A percentile compares a stretch with the other conserved stretches of the same genome.
These are phyloP conservation scores for Aureobasidium zeae DNA, from an alignment of 2,329 filamentous ascomycete genomes.

Conservation along the genomic window DNA sequence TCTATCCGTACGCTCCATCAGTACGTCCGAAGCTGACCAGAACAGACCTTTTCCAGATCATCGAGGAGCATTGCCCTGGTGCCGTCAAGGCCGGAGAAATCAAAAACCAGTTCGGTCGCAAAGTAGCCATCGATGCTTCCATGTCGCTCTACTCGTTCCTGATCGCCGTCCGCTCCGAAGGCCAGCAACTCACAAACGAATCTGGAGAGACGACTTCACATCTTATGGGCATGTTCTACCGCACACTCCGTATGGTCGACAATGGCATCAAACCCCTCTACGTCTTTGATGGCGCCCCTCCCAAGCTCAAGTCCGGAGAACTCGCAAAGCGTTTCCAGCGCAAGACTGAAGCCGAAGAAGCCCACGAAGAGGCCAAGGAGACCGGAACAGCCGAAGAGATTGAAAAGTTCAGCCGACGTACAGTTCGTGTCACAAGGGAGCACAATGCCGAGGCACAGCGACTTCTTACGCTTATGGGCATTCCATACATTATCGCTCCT, in stretches of 20 bases:
- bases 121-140: conserved; percentile 92
- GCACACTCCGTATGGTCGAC: conserved; percentile 93
- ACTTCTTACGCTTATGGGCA: conserved; percentile 86
- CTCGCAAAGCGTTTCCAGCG: conserved; percentile 91
- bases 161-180: conserved; percentile 91
- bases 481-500: conserved; percentile 88
- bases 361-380: conserved; percentile 90
- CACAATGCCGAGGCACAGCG: conserved; percentile 93
- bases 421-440: conserved; percentile 88
- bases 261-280: conserved; percentile 98
- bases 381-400: conserved; percentile 95
- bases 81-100: conserved; percentile 95
- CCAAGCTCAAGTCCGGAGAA: conserved; percentile 95
- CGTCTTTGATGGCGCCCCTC: conserved; percentile 93
- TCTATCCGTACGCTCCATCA: background rate
- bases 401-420: conserved; percentile 91
- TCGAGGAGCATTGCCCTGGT: conserved; percentile 64
- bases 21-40: background rate
- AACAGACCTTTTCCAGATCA: conserved; percentile 38
- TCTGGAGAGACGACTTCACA: conserved; percentile 95
- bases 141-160: conserved; percentile 99
- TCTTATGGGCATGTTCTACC: conserved; percentile 99
- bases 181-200: conserved; percentile 92
- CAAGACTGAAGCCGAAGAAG: conserved; percentile 84
- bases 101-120: conserved; percentile 97